Evolutionary conservation across 176 grass and related monocot species (phyloP), one percentile per base, ranked within the genome.

Genomic region (Aechmea fasciata): DNA sequence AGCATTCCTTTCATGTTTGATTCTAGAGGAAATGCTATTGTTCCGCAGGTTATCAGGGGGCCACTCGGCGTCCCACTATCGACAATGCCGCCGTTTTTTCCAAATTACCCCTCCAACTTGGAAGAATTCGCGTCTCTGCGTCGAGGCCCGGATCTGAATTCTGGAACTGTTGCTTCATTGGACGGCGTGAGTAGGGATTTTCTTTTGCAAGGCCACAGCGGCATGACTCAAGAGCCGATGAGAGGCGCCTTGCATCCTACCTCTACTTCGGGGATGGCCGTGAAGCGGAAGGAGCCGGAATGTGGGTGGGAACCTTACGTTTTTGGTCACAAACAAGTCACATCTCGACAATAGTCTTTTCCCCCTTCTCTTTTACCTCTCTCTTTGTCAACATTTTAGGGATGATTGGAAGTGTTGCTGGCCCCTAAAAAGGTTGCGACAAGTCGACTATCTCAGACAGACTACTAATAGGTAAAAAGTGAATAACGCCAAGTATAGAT

Each of bases 1-100:
- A 67, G 65, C 41, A 49, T 47, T n/a, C 65, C 65, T 8, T 67
- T 47, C 65, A 67, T 48, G 29, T 33, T 67, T 17, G 65, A 47
- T 67, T 67, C 65, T 47, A 67, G 65, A 67, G 65, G 65, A 13
- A 17, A 33, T 15, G 15, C 65, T 24, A 14, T 63, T 22, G 57
- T 63, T 20, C 57, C 57, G 14, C 57, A 63, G 23, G 23, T 63
- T 11, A 20, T 63, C 0, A 11, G 57, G 33, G 33, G 33, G 33
- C 33, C 33, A 41, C 33, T 41, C 33, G 33, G 33, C 33, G 33
- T 4, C 33, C 33, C 33, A 7, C 5, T 41, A 7, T 41, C 33
- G 7, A 41, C 33, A 41, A 7, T 5, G 5, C 33, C 33, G 4
- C 33, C 33, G 7, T 41, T 7, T 41, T 41, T 41, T 41, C 33